Percentiles rank a stretch among this genome's conserved stretches.
These are phyloP conservation scores for Monilinia laxa DNA, from an alignment of 2,329 filamentous ascomycete genomes.

Conservation along the genomic window DNA sequence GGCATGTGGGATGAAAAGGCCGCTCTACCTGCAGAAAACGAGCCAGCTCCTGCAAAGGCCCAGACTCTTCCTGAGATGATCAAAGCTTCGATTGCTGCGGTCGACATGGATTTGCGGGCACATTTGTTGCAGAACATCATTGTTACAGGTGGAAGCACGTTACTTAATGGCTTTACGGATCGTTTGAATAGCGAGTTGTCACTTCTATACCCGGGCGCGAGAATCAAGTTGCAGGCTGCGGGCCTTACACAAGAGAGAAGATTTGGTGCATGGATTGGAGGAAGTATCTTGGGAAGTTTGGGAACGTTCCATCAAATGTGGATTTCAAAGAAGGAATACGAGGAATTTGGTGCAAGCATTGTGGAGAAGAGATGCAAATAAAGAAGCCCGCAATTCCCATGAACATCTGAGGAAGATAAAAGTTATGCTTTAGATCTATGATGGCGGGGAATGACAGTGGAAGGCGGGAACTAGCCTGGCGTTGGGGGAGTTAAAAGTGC, in stretches of 20 bases:
- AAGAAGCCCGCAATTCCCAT: constrained; percentile 26
- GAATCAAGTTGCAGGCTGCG: constrained; percentile 85
- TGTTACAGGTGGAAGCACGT: constrained; percentile 81
- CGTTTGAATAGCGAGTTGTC: constrained; percentile 82
- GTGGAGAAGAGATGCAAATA: constrained; percentile 97
- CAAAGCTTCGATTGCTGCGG: constrained; percentile 69
- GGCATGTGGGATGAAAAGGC: constrained; percentile 87
- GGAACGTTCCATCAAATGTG: constrained; percentile 99
- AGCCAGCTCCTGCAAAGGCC: constrained; percentile 56
- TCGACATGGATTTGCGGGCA: constrained; percentile 86
- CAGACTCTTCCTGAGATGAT: constrained; percentile 86
- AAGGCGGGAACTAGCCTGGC: constrained; percentile 16
- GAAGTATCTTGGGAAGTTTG: constrained; percentile 90
- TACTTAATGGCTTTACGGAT: constrained; percentile 91
- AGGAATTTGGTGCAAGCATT: constrained; percentile 86
- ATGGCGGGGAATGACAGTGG: constrained; percentile 1
- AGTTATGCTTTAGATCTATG: constrained; percentile 22
- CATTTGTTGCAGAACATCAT: constrained; percentile 86
- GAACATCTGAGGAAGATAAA: constrained; percentile 19
- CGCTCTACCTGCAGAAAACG: constrained; percentile 54
- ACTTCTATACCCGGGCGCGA: constrained; percentile 76
- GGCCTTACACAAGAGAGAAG: constrained; percentile 84
- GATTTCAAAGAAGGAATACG: constrained; percentile 96
- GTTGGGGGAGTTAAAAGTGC: constrained; percentile 22
- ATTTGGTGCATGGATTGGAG: constrained; percentile 94